Conservation (phyloP, 2,329 filamentous ascomycete species). For the Fusarium pilosicola region DNA sequence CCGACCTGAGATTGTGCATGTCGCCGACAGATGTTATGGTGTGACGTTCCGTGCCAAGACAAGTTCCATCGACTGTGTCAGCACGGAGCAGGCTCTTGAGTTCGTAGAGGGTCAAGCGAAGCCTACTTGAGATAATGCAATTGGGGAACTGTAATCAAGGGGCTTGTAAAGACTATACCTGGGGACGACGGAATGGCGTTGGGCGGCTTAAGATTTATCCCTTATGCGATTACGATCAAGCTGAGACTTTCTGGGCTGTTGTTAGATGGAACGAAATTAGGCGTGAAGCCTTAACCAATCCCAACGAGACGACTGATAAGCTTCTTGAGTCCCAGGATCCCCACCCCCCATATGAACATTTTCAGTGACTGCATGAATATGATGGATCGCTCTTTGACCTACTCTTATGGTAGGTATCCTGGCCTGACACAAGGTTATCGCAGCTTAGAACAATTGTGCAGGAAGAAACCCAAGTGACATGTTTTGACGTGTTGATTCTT, state of each 20-base stretch:
- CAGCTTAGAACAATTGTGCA: neutral
- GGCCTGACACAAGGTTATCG: neutral
- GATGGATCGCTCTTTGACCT: neutral
- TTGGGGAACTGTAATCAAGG: constrained; percentile 3
- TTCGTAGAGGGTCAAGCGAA: constrained; percentile 88
- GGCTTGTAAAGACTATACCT: constrained; percentile 36
- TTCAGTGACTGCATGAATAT: neutral
- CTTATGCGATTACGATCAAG: constrained; percentile 40
- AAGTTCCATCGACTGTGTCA: constrained; percentile 91
- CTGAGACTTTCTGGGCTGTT: constrained; percentile 24
- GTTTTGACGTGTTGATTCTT: constrained; percentile 29
- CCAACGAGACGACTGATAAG: constrained; percentile 28
- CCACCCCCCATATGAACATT: constrained; percentile 12
- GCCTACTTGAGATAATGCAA: constrained; percentile 38
- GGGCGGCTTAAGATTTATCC: constrained; percentile 39
- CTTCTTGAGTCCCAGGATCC: constrained; percentile 5
- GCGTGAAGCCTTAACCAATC: constrained; percentile 20
- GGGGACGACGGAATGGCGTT: constrained; percentile 39
- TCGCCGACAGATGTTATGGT: constrained; percentile 97
- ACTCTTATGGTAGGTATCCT: neutral
- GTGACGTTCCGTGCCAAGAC: constrained; percentile 95
- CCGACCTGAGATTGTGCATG: constrained; percentile 92
- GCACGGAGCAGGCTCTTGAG: constrained; percentile 84
- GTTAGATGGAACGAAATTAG: constrained; percentile 23
- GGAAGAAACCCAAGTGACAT: neutral